Evolutionary conservation across 371 early-diverging fungal species (phyloP).

Genomic region (Lichtheimia ornata): DNA sequence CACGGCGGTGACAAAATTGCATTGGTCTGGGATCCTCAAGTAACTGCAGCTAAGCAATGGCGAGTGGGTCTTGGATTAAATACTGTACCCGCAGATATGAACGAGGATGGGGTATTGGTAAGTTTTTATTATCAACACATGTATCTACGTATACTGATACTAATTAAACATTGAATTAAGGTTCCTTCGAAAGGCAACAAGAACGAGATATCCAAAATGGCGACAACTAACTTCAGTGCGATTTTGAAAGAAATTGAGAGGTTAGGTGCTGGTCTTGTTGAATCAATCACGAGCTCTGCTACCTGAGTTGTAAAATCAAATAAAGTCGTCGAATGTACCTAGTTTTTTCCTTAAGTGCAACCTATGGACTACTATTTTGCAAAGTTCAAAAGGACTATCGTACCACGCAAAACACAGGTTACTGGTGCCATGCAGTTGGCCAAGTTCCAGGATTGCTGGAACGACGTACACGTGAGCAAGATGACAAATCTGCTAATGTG

Average conservation of each 20-base stretch:
- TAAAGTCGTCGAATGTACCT: neutral
- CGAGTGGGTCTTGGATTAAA: slow-evolving; percentile 68
- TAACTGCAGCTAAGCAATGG: slow-evolving; percentile 60
- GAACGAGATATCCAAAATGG: slow-evolving; percentile 47
- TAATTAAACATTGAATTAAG: slow-evolving; percentile 8
- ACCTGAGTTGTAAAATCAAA: no score
- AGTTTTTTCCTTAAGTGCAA: neutral
- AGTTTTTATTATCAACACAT: slow-evolving; percentile 11
- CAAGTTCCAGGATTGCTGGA: slow-evolving; percentile 80
- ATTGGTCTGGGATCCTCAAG: slow-evolving; percentile 68
- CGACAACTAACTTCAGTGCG: slow-evolving; percentile 65
- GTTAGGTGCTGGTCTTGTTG: slow-evolving; percentile 49
- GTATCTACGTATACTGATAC: no score
- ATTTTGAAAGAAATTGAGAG: slow-evolving; percentile 71
- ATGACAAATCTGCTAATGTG: neutral
- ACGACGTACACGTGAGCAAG: slow-evolving; percentile 61
- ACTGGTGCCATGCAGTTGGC: slow-evolving; percentile 68
- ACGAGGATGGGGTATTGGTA: slow-evolving; percentile 55
- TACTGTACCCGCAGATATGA: slow-evolving; percentile 58
- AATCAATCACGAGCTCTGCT: slow-evolving; percentile 7
- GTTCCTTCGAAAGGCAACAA: slow-evolving; percentile 43
- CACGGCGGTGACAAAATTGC: slow-evolving; percentile 81
- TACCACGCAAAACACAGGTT: slow-evolving; percentile 64
- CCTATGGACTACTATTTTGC: slow-evolving; percentile 52
- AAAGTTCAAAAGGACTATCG: slow-evolving; percentile 67